These are phyloP conservation scores for Haplosporangium sp. DNA, from an alignment of 371 early-diverging fungal genomes.

Conservation along the genomic window DNA sequence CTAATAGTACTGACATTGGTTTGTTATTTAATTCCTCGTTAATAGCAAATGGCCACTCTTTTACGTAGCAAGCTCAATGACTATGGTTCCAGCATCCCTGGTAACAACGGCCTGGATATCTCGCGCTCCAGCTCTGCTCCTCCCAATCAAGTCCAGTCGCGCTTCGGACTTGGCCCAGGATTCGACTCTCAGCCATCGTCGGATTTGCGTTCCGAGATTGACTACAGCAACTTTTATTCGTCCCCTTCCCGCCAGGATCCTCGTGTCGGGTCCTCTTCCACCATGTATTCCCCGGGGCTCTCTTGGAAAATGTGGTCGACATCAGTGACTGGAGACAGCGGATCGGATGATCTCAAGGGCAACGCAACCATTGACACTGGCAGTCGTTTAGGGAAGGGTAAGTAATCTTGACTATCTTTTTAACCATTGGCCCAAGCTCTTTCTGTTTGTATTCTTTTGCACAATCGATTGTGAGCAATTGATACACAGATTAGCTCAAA, in stretches of 20 bases:
- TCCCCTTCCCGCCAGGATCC: constrained; percentile 46
- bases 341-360: constrained; percentile 42
- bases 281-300: constrained; percentile 50
- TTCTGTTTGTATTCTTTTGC: background rate
- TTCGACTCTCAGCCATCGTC: constrained; percentile 52
- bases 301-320: constrained; percentile 55
- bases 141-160: constrained; percentile 52
- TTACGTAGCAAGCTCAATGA: constrained; percentile 54
- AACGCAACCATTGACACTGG: background rate
- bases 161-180: constrained; percentile 51
- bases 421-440: background rate
- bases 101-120: constrained; percentile 45
- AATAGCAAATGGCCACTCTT: constrained; percentile 48
- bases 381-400: constrained; percentile 25
- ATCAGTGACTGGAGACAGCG: constrained; percentile 19
- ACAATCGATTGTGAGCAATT: constrained; percentile 1
- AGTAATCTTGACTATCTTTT: background rate
- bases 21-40: background rate
- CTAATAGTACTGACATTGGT: background rate
- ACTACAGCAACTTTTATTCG: constrained; percentile 37
- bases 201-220: constrained; percentile 46
- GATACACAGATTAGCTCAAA: background rate
- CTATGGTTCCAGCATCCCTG: constrained; percentile 40
- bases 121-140: constrained; percentile 56
- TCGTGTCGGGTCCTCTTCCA: constrained; percentile 23